Conservation (phyloP, 345 rosid genomes). For the Corchorus capsularis region DNA sequence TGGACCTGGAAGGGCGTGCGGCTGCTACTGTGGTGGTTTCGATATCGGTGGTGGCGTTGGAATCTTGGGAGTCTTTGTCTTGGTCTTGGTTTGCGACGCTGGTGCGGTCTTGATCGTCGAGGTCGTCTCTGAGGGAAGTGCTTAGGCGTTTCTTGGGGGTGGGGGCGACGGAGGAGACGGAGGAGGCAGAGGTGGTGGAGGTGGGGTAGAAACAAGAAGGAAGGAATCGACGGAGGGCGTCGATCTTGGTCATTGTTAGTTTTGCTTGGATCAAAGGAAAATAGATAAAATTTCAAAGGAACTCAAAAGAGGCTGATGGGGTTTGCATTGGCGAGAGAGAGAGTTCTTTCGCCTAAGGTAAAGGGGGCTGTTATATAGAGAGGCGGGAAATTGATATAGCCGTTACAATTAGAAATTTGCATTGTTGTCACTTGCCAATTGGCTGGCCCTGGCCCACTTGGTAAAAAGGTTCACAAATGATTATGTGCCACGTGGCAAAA, state of each 20-base stretch:
- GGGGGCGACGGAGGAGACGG: conserved; percentile 25
- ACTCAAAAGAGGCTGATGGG: not conserved
- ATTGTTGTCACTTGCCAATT: not conserved
- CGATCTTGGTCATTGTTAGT: conserved; percentile 59
- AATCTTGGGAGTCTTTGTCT: conserved; percentile 31
- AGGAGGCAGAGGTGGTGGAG: conserved; percentile 37
- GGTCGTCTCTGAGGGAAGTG: conserved; percentile 70
- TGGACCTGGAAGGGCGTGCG: conserved; percentile 69
- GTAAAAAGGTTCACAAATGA: not conserved
- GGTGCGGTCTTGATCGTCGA: conserved; percentile 22
- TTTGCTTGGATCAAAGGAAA: not conserved
- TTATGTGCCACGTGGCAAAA: not conserved
- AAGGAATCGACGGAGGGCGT: conserved; percentile 71
- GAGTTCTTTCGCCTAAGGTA: not conserved
- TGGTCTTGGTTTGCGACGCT: conserved; percentile 9
- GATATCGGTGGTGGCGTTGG: conserved; percentile 29
- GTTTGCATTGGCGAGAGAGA: too few relatives aligned
- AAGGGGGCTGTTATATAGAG: not conserved
- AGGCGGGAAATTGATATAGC: conserved; percentile 28
- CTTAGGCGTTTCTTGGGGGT: conserved; percentile 65
- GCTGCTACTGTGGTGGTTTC: conserved; percentile 23
- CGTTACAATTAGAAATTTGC: conserved; percentile 19
- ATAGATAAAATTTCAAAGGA: not conserved
- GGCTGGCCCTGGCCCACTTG: not conserved
- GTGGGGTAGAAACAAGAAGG: conserved; percentile 65